Conservation (phyloP, 805 yeast genomes). For the Starmerella sp. region DNA sequence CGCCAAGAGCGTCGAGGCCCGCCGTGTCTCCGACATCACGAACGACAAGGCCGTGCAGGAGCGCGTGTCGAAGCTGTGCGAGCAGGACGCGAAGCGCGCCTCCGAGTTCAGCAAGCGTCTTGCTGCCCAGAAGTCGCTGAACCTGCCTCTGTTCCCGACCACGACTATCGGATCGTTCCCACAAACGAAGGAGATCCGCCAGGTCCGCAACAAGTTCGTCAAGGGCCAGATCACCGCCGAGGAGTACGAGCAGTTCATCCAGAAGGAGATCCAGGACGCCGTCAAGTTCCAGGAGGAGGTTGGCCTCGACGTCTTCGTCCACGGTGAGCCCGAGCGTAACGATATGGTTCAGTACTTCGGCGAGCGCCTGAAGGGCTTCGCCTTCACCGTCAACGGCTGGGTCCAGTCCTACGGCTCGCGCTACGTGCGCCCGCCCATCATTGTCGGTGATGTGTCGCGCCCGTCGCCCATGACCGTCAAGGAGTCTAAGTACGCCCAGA, state of each 20-base stretch:
- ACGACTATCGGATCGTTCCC: slow-evolving; percentile 99
- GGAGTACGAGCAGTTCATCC: slow-evolving; percentile 92
- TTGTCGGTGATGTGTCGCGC: slow-evolving; percentile 98
- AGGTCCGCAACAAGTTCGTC: slow-evolving; percentile 94
- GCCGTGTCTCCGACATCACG: slow-evolving; percentile 78
- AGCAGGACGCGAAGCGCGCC: slow-evolving; percentile 65
- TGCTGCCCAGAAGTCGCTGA: slow-evolving; percentile 75
- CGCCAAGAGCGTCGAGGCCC: slow-evolving; percentile 72
- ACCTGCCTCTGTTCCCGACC: slow-evolving; percentile 98
- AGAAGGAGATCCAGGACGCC: slow-evolving; percentile 90
- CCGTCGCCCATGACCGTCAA: slow-evolving; percentile 97
- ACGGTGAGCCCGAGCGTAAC: slow-evolving; percentile 99
- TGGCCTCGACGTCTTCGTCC: slow-evolving; percentile 95
- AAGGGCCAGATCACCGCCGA: slow-evolving; percentile 94
- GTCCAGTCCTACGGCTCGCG: slow-evolving; percentile 99
- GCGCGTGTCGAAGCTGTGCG: slow-evolving; percentile 64
- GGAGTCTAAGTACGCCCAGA: slow-evolving; percentile 98
- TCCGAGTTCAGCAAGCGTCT: slow-evolving; percentile 80
- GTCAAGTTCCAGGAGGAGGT: slow-evolving; percentile 99
- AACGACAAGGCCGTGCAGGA: slow-evolving; percentile 82
- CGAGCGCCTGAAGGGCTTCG: slow-evolving; percentile 96
- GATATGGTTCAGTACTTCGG: slow-evolving; percentile 99
- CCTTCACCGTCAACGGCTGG: slow-evolving; percentile 99
- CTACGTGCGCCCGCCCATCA: slow-evolving; percentile 98
- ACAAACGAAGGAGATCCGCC: slow-evolving; percentile 98